A percentile compares a stretch with the other conserved stretches of the same genome.
Conservation (phyloP, 768 basidiomycete genomes). For the Suillus decipiens region DNA sequence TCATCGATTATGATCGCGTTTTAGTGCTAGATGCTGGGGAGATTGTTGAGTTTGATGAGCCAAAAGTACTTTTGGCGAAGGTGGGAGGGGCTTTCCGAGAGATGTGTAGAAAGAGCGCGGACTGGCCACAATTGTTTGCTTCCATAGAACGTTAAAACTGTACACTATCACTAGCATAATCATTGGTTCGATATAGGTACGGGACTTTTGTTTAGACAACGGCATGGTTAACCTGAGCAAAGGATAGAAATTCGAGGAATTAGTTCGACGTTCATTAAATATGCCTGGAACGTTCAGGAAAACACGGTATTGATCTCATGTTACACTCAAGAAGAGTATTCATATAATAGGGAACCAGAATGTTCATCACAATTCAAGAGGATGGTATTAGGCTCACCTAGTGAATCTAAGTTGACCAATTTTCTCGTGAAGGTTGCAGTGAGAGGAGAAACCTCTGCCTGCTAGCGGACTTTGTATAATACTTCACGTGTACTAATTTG, state of each 20-base stretch:
- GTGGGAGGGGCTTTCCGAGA: constrained; percentile 62
- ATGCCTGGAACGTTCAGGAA: constrained; percentile 37
- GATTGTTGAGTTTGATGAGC: constrained; percentile 77
- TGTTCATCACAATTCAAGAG: constrained; percentile 40
- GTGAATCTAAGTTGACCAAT: background rate
- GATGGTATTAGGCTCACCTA: background rate
- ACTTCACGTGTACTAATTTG: background rate
- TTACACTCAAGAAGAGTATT: constrained; percentile 23
- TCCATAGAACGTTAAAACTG: constrained; percentile 16
- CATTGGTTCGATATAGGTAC: background rate
- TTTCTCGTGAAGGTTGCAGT: background rate
- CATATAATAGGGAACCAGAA: constrained; percentile 68
- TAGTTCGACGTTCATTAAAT: background rate
- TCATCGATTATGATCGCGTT: constrained; percentile 75
- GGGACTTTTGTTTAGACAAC: background rate
- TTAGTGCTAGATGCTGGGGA: constrained; percentile 73
- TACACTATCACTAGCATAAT: constrained; percentile 4
- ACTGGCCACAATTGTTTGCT: constrained; percentile 45
- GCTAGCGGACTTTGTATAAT: background rate
- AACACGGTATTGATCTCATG: constrained; percentile 48
- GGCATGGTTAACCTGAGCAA: background rate
- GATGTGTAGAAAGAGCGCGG: constrained; percentile 66
- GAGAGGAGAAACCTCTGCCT: background rate
- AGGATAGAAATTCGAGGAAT: background rate
- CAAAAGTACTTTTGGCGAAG: constrained; percentile 52